These are phyloP conservation scores for Cercophora samala DNA, from an alignment of 495 filamentous ascomycete genomes.

Conservation along the genomic window DNA sequence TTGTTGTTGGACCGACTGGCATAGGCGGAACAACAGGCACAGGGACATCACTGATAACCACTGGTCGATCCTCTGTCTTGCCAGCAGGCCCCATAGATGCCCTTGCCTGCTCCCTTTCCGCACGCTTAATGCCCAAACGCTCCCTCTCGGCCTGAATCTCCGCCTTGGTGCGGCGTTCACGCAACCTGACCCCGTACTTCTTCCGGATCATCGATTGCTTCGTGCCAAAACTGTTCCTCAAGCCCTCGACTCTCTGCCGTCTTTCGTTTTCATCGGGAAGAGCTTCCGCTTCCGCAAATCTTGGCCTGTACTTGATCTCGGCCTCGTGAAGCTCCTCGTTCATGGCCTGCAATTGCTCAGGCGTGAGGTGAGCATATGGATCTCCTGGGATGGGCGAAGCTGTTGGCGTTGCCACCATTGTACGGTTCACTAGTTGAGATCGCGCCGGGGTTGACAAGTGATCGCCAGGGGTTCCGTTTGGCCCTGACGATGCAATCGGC, in stretches of 20 bases:
- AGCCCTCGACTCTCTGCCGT: slow-evolving; percentile 35
- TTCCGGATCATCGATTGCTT: slow-evolving; percentile 50
- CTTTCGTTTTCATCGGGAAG: slow-evolving; percentile 36
- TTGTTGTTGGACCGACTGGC: neutral
- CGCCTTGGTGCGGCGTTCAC: slow-evolving; percentile 42
- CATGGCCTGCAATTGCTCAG: slow-evolving; percentile 25
- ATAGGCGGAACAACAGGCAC: neutral
- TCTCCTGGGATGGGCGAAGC: slow-evolving; percentile 27
- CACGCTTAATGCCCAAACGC: slow-evolving; percentile 36
- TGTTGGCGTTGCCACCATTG: slow-evolving; percentile 9
- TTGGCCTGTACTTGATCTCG: slow-evolving; percentile 36
- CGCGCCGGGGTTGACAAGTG: slow-evolving; percentile 21
- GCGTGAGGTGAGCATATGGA: slow-evolving; percentile 41
- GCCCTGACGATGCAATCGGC: slow-evolving; percentile 16
- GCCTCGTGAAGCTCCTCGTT: slow-evolving; percentile 39
- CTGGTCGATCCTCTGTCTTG: neutral
- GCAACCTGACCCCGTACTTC: slow-evolving; percentile 48
- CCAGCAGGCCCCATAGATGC: slow-evolving; percentile 1
- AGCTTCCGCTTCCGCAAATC: slow-evolving; percentile 39
- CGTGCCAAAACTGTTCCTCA: slow-evolving; percentile 46
- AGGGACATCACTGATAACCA: neutral
- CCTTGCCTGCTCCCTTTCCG: slow-evolving; percentile 22
- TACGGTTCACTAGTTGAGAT: neutral
- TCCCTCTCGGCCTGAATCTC: slow-evolving; percentile 42
- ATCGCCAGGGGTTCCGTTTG: slow-evolving; percentile 16